phyloP scores from a whole-genome alignment of 495 filamentous ascomycete species.

The Evansstolkia leycettana region DNA sequence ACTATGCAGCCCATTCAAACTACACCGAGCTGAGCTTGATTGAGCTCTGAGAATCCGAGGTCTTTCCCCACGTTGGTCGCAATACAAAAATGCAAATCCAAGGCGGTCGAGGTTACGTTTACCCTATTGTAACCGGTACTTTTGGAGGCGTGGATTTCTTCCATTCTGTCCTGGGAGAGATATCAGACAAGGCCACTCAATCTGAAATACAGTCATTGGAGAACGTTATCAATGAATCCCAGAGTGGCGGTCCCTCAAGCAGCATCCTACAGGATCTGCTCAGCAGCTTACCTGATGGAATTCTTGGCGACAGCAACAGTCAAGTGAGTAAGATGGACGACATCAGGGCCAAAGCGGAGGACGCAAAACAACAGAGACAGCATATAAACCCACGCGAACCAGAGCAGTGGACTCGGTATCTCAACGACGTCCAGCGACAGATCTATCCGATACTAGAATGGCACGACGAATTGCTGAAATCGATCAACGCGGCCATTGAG shows the following conservation, averaged over 20 bases:
- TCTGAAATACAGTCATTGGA: slow-evolving; percentile 77
- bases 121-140: slow-evolving; percentile 74
- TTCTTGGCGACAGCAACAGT: slow-evolving; percentile 54
- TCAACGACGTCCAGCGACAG: slow-evolving; percentile 54
- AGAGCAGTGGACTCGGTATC: slow-evolving; percentile 58
- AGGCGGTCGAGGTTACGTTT: slow-evolving; percentile 53
- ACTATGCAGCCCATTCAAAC: slow-evolving; percentile 86
- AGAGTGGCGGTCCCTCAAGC: slow-evolving; percentile 34
- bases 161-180: slow-evolving; percentile 79
- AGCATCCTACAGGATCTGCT: slow-evolving; percentile 66
- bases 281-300: slow-evolving; percentile 60
- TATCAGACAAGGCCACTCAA: slow-evolving; percentile 79
- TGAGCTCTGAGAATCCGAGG: slow-evolving; percentile 62
- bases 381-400: slow-evolving; percentile 60
- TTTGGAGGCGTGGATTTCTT: slow-evolving; percentile 84
- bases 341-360: slow-evolving; percentile 52
- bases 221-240: slow-evolving; percentile 51
- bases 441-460: slow-evolving; percentile 79
- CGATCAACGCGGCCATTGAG: slow-evolving; percentile 62
- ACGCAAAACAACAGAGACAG: slow-evolving; percentile 32
- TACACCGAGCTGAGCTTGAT: slow-evolving; percentile 77
- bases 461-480: slow-evolving; percentile 75
- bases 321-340: slow-evolving; percentile 54
- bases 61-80: slow-evolving; percentile 80
- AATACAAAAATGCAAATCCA: slow-evolving; percentile 49